phyloP scores from a whole-genome alignment of 2,329 filamentous ascomycete genomes.

The Huntiella omanensis region DNA sequence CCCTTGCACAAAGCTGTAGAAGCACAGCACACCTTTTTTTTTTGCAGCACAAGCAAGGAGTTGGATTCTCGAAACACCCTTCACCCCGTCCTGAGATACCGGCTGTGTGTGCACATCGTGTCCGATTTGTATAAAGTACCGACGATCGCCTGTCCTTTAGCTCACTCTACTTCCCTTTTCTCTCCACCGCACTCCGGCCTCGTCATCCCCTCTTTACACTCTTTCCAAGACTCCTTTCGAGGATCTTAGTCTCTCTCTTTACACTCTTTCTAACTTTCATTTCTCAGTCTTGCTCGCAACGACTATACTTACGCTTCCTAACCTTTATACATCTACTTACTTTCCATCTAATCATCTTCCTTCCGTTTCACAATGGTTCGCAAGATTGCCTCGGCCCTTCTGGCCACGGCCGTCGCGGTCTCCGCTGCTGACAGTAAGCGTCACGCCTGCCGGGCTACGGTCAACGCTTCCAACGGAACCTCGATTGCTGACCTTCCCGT shows the following conservation, averaged over 20 bases:
- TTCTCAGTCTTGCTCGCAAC: not conserved
- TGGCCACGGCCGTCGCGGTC: slow-evolving; percentile 2
- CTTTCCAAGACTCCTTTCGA: not conserved
- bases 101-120: no score
- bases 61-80: no score
- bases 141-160: not conserved
- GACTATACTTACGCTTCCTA: not conserved
- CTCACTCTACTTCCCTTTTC: not conserved
- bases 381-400: slow-evolving; percentile 2
- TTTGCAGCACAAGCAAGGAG: no score
- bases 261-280: not conserved
- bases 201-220: not conserved
- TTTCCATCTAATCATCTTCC: not conserved
- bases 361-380: not conserved
- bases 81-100: no score
- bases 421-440: not conserved
- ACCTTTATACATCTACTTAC: not conserved
- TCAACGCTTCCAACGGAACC: not conserved
- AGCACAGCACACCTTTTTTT: no score
- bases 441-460: not conserved
- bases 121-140: slow-evolving; percentile 1
- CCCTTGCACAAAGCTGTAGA: no score
- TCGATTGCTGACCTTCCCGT: not conserved
- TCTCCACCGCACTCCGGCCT: slow-evolving; percentile 2
- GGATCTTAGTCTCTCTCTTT: not conserved